These are phyloP conservation scores for Aureobasidium sp. DNA, from an alignment of 2,329 filamentous ascomycete genomes.

Conservation along the genomic window DNA sequence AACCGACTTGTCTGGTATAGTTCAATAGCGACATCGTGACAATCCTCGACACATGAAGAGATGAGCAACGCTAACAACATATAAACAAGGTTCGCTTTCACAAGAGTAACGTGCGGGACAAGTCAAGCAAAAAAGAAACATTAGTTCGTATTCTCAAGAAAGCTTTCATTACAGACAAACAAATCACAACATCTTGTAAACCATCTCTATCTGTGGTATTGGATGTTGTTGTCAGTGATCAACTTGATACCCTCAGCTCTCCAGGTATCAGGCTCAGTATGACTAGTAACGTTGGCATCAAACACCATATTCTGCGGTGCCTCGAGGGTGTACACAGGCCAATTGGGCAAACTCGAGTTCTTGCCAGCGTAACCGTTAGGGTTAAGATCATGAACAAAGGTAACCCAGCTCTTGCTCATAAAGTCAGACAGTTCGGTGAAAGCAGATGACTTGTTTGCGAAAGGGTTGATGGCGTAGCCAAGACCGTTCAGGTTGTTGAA, in stretches of 20 bases:
- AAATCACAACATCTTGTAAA: background rate
- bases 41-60: no score
- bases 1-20: no score
- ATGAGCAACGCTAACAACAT: no score
- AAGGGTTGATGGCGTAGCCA: constrained; percentile 35
- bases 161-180: background rate
- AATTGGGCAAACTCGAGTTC: constrained; percentile 17
- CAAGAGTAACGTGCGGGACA: no score
- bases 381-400: constrained; percentile 37
- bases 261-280: constrained; percentile 38
- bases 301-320: constrained; percentile 38
- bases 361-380: constrained; percentile 29
- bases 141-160: background rate
- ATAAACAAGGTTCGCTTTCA: no score
- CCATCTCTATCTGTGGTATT: constrained; percentile 13
- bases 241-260: constrained; percentile 39
- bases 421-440: constrained; percentile 35
- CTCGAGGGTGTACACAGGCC: constrained; percentile 33
- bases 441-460: constrained; percentile 28
- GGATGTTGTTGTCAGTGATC: constrained; percentile 24
- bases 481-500: constrained; percentile 40
- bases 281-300: constrained; percentile 37
- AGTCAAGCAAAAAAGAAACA: background rate
- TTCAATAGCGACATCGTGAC: no score
- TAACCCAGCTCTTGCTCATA: constrained; percentile 41